phyloP scores from a whole-genome alignment of 2,329 filamentous ascomycete genomes.

The Calonectria naviculata region DNA sequence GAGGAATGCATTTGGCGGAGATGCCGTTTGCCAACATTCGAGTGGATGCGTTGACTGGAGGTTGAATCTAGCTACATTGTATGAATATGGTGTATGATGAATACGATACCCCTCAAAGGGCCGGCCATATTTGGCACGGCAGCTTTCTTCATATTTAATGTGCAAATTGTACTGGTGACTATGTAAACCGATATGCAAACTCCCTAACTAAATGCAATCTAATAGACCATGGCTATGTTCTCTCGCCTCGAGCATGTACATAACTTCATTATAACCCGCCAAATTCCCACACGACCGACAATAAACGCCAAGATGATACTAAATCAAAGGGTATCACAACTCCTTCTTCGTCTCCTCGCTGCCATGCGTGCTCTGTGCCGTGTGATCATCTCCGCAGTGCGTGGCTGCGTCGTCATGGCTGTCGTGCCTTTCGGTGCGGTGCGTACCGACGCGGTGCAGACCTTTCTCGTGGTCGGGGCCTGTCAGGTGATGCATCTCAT shows the following conservation, averaged over 20 bases:
- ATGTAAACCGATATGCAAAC: background rate
- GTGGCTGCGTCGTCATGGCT: background rate
- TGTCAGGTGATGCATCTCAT: constrained; percentile 12
- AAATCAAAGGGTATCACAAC: constrained; percentile 3
- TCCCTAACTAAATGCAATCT: background rate
- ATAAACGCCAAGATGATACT: background rate
- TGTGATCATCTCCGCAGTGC: background rate
- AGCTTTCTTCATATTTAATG: background rate
- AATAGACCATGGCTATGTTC: background rate
- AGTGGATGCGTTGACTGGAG: background rate
- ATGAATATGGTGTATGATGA: background rate
- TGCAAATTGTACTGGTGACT: background rate
- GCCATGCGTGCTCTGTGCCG: background rate
- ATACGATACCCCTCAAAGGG: background rate
- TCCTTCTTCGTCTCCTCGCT: constrained; percentile 3
- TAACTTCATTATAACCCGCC: background rate
- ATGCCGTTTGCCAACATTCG: background rate
- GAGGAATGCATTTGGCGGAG: background rate
- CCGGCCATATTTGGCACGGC: background rate
- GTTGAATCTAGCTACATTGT: background rate
- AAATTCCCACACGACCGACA: background rate
- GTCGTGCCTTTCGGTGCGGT: background rate
- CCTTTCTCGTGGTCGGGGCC: background rate
- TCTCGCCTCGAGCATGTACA: background rate
- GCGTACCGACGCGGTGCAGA: background rate